These are phyloP conservation scores for Beauveria sp. DNA, from an alignment of 2,329 filamentous ascomycete genomes.

Conservation along the genomic window DNA sequence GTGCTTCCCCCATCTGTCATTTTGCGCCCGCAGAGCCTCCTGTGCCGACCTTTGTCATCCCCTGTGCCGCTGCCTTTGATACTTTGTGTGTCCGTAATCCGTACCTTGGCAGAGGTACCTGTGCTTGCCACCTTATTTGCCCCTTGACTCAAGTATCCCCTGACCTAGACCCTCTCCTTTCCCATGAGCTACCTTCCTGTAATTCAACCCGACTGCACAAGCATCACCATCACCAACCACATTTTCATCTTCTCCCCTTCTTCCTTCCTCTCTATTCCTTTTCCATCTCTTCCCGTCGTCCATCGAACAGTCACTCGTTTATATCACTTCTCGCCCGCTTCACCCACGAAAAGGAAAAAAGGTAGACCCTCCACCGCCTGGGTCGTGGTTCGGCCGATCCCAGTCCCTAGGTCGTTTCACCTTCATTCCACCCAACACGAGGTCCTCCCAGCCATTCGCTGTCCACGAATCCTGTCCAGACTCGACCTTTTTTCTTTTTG, in stretches of 20 bases:
- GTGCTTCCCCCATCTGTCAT: too few relatives aligned
- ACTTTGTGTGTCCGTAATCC: neutral
- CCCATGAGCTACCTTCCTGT: neutral
- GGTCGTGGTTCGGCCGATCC: constrained; percentile 7
- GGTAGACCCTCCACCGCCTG: neutral
- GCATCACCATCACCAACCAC: neutral
- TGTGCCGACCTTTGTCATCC: too few relatives aligned
- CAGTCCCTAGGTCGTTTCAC: constrained; percentile 7
- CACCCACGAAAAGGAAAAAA: neutral
- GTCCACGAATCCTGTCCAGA: neutral
- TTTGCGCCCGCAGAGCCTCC: too few relatives aligned
- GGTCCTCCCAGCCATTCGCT: constrained; percentile 7
- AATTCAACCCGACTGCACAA: neutral
- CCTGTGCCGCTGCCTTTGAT: neutral
- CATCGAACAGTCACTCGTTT: constrained; percentile 12
- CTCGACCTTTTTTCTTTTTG: neutral
- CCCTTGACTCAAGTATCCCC: neutral
- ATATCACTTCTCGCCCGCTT: neutral
- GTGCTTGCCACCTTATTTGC: neutral
- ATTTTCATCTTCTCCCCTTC: constrained; percentile 8
- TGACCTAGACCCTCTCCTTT: neutral
- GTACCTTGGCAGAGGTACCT: neutral
- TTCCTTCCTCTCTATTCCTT: neutral
- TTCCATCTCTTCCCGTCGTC: neutral
- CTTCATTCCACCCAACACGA: constrained; percentile 8